phyloP scores from a whole-genome alignment of 2,329 filamentous ascomycete genomes.

The Fusarium heterosporum region DNA sequence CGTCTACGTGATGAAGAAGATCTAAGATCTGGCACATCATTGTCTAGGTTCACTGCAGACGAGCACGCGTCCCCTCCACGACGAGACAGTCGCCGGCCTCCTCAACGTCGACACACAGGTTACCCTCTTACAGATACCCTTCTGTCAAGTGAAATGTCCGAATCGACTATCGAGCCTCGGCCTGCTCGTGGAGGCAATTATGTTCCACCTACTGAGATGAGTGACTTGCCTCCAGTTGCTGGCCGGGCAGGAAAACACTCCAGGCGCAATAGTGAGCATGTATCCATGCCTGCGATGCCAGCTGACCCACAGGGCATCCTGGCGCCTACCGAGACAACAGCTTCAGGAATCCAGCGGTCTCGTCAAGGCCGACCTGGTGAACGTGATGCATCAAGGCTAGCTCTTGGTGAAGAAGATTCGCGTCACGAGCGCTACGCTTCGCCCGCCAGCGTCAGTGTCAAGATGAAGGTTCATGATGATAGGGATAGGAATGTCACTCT shows the following conservation, averaged over 20 bases:
- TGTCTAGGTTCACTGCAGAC: slow-evolving; percentile 77
- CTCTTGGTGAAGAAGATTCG: slow-evolving; percentile 57
- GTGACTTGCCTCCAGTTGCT: slow-evolving; percentile 35
- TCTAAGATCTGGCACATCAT: slow-evolving; percentile 68
- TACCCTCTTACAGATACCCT: slow-evolving; percentile 44
- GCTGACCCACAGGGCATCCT: slow-evolving; percentile 61
- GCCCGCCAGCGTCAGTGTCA: slow-evolving; percentile 65
- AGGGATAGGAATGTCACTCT: slow-evolving; percentile 71
- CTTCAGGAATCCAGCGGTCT: slow-evolving; percentile 54
- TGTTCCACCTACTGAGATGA: slow-evolving; percentile 41
- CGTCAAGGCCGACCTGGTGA: slow-evolving; percentile 59
- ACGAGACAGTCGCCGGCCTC: slow-evolving; percentile 49
- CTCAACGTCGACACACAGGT: slow-evolving; percentile 49
- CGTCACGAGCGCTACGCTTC: slow-evolving; percentile 56
- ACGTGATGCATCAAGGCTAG: slow-evolving; percentile 54
- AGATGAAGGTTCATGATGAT: slow-evolving; percentile 70
- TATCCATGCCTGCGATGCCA: slow-evolving; percentile 67
- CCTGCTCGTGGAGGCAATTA: slow-evolving; percentile 45
- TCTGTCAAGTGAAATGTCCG: slow-evolving; percentile 52
- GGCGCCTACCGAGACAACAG: slow-evolving; percentile 47
- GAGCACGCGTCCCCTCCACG: slow-evolving; percentile 66
- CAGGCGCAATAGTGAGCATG: slow-evolving; percentile 53
- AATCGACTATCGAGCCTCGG: slow-evolving; percentile 52
- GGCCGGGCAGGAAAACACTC: slow-evolving; percentile 54
- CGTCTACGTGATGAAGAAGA: slow-evolving; percentile 64